phyloP scores from a whole-genome alignment of 108 stramenopile genomes.

The Licmophora abbreviata region DNA sequence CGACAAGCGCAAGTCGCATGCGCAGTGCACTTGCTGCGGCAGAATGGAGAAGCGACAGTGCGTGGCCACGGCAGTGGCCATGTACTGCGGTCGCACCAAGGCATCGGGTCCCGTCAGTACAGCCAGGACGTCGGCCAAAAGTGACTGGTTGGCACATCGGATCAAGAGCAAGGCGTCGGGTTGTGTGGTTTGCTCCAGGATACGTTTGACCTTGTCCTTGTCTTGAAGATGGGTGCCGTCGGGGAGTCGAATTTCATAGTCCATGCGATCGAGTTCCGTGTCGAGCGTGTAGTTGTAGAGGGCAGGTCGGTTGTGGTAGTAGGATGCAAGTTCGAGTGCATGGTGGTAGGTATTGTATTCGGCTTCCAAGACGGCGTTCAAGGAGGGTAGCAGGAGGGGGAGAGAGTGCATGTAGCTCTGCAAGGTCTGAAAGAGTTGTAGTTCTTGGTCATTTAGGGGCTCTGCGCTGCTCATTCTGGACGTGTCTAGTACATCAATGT shows the following conservation, averaged over 20 bases:
- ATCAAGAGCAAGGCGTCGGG: conserved; percentile 25
- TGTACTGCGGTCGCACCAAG: conserved; percentile 38
- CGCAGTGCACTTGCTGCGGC: conserved; percentile 23
- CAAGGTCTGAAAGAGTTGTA: neutral
- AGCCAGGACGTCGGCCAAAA: conserved; percentile 69
- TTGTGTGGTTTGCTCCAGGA: conserved; percentile 19
- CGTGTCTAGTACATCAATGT: neutral
- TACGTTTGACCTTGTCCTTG: conserved; percentile 29
- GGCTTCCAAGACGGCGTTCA: conserved; percentile 54
- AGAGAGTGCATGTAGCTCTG: conserved; percentile 5
- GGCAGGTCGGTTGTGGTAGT: conserved; percentile 54
- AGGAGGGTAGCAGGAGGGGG: conserved; percentile 25
- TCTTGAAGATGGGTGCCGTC: conserved; percentile 29
- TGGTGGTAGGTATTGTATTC: conserved; percentile 69
- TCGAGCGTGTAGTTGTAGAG: conserved; percentile 70
- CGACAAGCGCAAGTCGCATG: conserved; percentile 17
- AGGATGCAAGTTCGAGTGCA: conserved; percentile 56
- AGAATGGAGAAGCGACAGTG: conserved; percentile 40
- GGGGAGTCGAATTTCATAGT: conserved; percentile 52
- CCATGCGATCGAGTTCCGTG: conserved; percentile 73
- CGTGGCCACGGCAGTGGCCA: conserved; percentile 35
- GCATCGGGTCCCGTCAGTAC: conserved; percentile 45
- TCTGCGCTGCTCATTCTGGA: neutral
- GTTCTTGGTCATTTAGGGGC: neutral
- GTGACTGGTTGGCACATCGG: conserved; percentile 72